A percentile compares a stretch with the other conserved stretches of the same genome.
Evolutionary conservation across 2,329 filamentous ascomycete species (phyloP).

Genomic region (Aureobasidium sp.): DNA sequence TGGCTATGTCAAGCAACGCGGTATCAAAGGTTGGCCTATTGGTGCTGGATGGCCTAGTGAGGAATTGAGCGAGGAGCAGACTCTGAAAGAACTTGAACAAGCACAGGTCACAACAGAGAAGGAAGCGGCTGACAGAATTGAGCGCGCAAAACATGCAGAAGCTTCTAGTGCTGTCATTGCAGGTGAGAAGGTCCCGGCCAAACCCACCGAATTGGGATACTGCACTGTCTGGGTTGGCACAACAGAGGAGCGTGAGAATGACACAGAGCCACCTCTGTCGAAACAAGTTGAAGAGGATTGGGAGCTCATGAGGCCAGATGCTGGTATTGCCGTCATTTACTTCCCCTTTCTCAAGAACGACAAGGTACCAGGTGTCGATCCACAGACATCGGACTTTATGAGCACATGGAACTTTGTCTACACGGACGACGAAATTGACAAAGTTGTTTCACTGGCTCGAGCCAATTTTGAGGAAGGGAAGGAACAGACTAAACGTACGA

Average conservation of each 20-base stretch:
- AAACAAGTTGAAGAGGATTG: conserved; percentile 55
- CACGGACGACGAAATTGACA: conserved; percentile 81
- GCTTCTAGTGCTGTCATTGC: conserved; percentile 14
- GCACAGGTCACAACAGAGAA: conserved; percentile 56
- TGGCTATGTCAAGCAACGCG: conserved; percentile 83
- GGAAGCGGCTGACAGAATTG: conserved; percentile 58
- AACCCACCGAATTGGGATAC: conserved; percentile 59
- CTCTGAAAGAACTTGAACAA: conserved; percentile 58
- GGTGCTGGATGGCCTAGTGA: conserved; percentile 85
- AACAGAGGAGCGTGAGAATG: conserved; percentile 61
- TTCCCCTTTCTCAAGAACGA: conserved; percentile 82
- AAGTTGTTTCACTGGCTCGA: conserved; percentile 70
- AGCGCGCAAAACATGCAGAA: conserved; percentile 44
- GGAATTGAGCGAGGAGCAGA: conserved; percentile 52
- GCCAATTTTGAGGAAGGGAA: conserved; percentile 83
- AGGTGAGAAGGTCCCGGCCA: conserved; percentile 26
- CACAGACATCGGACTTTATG: conserved; percentile 75
- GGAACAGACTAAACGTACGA: conserved; percentile 68
- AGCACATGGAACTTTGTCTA: conserved; percentile 99
- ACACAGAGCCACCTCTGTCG: conserved; percentile 46
- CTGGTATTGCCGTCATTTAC: conserved; percentile 84
- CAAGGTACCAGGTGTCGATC: conserved; percentile 73
- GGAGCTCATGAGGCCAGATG: conserved; percentile 64
- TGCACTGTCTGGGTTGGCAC: conserved; percentile 95
- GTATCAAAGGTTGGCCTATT: conserved; percentile 89